Base-by-base conservation (phyloP, 148 eudicot genomes). In the Silene latifolia region DNA sequence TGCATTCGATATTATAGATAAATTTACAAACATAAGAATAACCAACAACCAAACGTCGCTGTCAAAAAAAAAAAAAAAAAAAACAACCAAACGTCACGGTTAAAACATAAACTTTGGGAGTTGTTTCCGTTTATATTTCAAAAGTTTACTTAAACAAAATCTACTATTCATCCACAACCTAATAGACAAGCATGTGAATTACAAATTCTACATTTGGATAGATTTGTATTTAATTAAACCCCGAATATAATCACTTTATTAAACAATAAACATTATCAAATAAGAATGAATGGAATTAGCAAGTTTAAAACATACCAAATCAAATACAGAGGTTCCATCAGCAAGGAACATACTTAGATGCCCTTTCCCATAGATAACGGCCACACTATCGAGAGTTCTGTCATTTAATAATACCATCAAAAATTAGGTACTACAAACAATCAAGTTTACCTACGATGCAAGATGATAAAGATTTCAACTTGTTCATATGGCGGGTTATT, bases 331-430 rank as follows among this genome's bases (percentile, higher is more conserved):
- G 35, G 51, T 74, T 12, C 75, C 81, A 64, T 86, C 85, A 27
- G 82, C 91, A 23, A 82, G 83, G 62, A 88, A 85, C 64, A 82
- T 69, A 21, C 18, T 83, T 72, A 88, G 42, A 48, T 61, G 77
- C 25, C 91, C 91, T 71, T 88, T 88, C 20, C 87, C 91, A 74
- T 88, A 90, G 5, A 72, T 84, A 60, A 90, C 82, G 2, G 83
- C 83, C 57, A 90, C 71, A 79, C 91, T 88, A 72, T 88, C 94
- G 48, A 90, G 82, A 10, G 91, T 88, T 69, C 94, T 88, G 84
- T 20, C 18, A 63, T 4, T 59, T 5, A 0, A 13, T 13, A 68
- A 39, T 15, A 25, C 21, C 8, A 39, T 39, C 8, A 39, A 6
- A 39, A 39, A 39, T 39, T 6, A 39, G 44, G 9, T 39, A 39